Evolutionary conservation across 2,329 filamentous ascomycete species (phyloP).

Genomic region (Cordyceps javanica): DNA sequence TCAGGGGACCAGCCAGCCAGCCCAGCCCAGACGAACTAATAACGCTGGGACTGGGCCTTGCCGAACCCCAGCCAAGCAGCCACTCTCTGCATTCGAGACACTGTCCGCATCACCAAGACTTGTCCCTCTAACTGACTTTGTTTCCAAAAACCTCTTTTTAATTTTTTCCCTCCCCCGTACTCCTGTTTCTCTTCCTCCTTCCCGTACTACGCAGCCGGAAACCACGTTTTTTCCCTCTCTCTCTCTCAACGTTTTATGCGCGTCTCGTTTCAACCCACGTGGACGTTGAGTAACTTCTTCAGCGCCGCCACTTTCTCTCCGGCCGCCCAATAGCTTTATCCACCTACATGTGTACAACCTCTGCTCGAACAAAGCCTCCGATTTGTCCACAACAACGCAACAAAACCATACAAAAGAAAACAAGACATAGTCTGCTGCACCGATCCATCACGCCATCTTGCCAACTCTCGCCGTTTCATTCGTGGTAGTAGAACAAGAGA

Average conservation of each 20-base stretch:
- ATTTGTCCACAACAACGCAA: background rate
- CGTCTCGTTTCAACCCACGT: background rate
- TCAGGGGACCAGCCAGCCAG: slow-evolving; percentile 12
- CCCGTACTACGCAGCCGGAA: background rate
- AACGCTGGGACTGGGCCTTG: too few species aligned
- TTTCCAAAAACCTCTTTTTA: slow-evolving; percentile 9
- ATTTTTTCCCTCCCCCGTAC: background rate
- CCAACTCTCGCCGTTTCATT: background rate
- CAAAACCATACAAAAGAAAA: background rate
- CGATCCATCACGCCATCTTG: background rate
- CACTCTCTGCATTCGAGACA: slow-evolving; percentile 27
- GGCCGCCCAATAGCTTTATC: background rate
- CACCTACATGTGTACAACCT: background rate
- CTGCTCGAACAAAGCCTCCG: background rate
- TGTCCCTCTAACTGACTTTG: slow-evolving; percentile 4
- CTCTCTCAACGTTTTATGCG: background rate
- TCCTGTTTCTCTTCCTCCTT: background rate
- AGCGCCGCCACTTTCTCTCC: background rate
- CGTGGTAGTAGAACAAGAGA: background rate
- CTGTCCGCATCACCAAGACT: slow-evolving; percentile 22
- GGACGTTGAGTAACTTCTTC: background rate
- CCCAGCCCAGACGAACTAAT: too few species aligned
- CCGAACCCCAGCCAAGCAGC: slow-evolving; percentile 12
- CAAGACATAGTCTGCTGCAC: background rate
- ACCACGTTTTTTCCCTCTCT: background rate